These are phyloP conservation scores for Sporothrix brunneoviolacea DNA, from an alignment of 2,329 filamentous ascomycete genomes.

Conservation along the genomic window DNA sequence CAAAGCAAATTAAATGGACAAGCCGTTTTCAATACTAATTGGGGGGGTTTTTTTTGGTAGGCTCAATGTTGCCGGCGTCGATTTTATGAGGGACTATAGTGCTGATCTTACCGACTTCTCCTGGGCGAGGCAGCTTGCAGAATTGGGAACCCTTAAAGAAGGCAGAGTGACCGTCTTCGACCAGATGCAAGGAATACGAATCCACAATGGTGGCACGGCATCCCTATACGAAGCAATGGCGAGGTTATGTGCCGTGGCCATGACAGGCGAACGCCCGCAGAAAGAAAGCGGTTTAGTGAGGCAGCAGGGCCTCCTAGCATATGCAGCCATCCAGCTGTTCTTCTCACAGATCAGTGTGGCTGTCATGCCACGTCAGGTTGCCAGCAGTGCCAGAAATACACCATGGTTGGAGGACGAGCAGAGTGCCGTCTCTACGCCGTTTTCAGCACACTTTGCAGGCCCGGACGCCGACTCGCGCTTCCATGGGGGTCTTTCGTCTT, in stretches of 20 bases:
- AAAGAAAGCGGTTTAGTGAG: background rate
- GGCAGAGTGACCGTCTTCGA: conserved; percentile 7
- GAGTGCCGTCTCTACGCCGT: background rate
- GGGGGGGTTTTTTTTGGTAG: conserved; percentile 1
- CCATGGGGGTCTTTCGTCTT: conserved; percentile 9
- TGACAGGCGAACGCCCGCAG: background rate
- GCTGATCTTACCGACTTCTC: conserved; percentile 9
- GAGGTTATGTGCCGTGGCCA: conserved; percentile 10
- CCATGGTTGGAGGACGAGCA: background rate
- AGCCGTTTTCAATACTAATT: too few species aligned
- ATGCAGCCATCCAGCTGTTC: conserved; percentile 15
- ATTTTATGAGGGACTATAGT: conserved; percentile 4
- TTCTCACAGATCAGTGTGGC: conserved; percentile 19
- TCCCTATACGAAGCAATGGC: conserved; percentile 14
- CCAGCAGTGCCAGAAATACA: background rate
- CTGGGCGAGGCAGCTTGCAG: conserved; percentile 11
- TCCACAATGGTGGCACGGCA: background rate
- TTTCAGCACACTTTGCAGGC: background rate
- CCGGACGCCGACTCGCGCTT: background rate
- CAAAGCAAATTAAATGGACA: too few species aligned
- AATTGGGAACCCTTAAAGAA: conserved; percentile 2
- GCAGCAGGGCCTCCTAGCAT: conserved; percentile 13
- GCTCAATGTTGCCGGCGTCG: conserved; percentile 11
- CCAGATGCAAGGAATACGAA: background rate
- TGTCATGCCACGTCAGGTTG: conserved; percentile 11